These are phyloP conservation scores for Beauveria asiatica DNA, from an alignment of 2,329 filamentous ascomycete genomes.

Conservation along the genomic window DNA sequence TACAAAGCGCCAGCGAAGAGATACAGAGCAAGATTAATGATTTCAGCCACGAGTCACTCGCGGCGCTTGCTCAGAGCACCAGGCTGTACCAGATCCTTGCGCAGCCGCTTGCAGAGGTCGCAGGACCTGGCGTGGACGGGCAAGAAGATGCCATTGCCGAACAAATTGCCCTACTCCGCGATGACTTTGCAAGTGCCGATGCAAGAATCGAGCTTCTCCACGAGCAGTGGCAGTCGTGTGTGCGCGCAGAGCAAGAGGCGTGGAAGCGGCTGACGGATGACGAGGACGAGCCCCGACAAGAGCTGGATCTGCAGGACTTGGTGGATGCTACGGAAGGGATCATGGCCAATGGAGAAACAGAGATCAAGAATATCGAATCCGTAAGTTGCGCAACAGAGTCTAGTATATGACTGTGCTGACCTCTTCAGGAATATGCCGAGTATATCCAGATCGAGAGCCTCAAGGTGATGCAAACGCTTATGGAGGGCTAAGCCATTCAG, in stretches of 20 bases:
- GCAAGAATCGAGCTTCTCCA: background rate
- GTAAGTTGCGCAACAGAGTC: conserved; percentile 12
- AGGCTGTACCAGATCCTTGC: background rate
- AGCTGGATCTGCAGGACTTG: background rate
- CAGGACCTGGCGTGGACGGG: background rate
- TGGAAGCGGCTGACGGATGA: conserved; percentile 1
- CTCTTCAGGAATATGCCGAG: conserved; percentile 20
- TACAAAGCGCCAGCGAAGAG: background rate
- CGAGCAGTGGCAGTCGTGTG: conserved; percentile 1
- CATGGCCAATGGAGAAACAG: conserved; percentile 14
- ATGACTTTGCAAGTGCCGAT: conserved; percentile 13
- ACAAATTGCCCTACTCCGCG: conserved; percentile 19
- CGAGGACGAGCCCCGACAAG: background rate
- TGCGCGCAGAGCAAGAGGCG: background rate
- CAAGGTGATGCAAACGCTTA: conserved; percentile 11
- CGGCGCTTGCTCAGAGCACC: background rate
- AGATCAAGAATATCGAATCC: conserved; percentile 22
- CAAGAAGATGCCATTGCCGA: conserved; percentile 17
- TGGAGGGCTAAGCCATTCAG: background rate
- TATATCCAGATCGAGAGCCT: conserved; percentile 19
- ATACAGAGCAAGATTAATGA: background rate
- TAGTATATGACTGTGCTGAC: background rate
- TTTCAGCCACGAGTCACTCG: background rate
- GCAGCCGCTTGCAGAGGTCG: background rate
- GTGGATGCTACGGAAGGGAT: background rate